Conservation (phyloP, 2,329 filamentous ascomycete species). For the Apiospora arundinis region DNA sequence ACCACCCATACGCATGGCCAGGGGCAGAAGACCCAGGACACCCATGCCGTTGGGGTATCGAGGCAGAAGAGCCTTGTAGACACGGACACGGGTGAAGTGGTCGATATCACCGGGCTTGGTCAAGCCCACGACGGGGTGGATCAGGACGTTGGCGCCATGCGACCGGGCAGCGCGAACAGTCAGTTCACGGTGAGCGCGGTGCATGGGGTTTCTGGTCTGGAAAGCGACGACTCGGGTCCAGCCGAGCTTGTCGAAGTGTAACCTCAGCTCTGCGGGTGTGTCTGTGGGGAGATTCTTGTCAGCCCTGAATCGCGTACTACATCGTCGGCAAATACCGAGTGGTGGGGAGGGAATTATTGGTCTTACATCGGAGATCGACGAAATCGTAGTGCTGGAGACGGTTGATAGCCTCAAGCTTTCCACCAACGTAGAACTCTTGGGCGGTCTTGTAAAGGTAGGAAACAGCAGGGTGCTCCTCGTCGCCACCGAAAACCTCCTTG, state of each 20-base stretch:
- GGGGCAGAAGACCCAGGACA: slow-evolving; percentile 88
- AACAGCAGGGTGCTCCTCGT: slow-evolving; percentile 90
- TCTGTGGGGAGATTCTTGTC: slow-evolving; percentile 53
- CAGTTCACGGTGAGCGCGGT: slow-evolving; percentile 96
- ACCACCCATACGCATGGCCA: slow-evolving; percentile 99
- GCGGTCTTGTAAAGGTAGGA: slow-evolving; percentile 84
- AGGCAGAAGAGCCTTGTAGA: slow-evolving; percentile 95
- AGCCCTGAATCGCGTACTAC: background rate
- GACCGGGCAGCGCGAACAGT: slow-evolving; percentile 95
- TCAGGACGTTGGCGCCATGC: slow-evolving; percentile 97
- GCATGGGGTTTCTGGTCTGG: slow-evolving; percentile 99
- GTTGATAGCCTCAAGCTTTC: slow-evolving; percentile 95
- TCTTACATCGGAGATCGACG: slow-evolving; percentile 88
- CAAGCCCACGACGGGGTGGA: slow-evolving; percentile 96
- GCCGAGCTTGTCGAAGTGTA: slow-evolving; percentile 99
- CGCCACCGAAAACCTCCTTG: slow-evolving; percentile 90
- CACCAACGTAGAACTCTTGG: slow-evolving; percentile 90
- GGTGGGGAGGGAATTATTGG: background rate
- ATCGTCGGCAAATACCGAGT: slow-evolving; percentile 27
- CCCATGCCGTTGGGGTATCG: slow-evolving; percentile 99
- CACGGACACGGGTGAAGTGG: slow-evolving; percentile 98
- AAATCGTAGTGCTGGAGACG: slow-evolving; percentile 99
- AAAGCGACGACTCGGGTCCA: slow-evolving; percentile 98
- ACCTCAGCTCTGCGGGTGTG: slow-evolving; percentile 90
- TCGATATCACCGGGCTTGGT: slow-evolving; percentile 99